A percentile compares a stretch with the other conserved stretches of the same genome.
Conservation (phyloP, 2,329 filamentous ascomycete genomes). For the Phoma sp. region DNA sequence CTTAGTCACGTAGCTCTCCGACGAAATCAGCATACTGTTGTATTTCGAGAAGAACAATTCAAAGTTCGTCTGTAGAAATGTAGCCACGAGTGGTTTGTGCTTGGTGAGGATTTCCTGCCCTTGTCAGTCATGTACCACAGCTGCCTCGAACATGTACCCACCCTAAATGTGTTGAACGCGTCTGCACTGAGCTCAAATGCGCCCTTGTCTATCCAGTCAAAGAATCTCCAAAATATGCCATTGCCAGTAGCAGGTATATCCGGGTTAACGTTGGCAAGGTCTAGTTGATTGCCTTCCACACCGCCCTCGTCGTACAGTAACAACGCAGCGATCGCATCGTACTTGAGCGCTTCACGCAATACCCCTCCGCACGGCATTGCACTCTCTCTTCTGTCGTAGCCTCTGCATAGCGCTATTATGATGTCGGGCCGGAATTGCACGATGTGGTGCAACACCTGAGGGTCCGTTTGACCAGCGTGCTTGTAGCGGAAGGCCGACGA, state of each 20-base stretch:
- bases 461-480: slow-evolving; percentile 73
- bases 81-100: slow-evolving; percentile 88
- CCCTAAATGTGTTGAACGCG: slow-evolving; percentile 95
- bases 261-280: slow-evolving; percentile 77
- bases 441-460: slow-evolving; percentile 86
- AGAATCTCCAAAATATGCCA: slow-evolving; percentile 96
- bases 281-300: slow-evolving; percentile 74
- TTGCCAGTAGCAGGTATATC: slow-evolving; percentile 76
- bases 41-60: slow-evolving; percentile 91
- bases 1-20: slow-evolving; percentile 96
- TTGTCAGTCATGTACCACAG: slow-evolving; percentile 20
- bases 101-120: slow-evolving; percentile 88
- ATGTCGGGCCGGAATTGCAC: slow-evolving; percentile 86
- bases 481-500: slow-evolving; percentile 93
- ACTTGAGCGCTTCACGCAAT: slow-evolving; percentile 86
- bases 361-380: slow-evolving; percentile 91
- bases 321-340: slow-evolving; percentile 86
- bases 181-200: slow-evolving; percentile 97
- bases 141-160: slow-evolving; percentile 49
- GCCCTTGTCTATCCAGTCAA: slow-evolving; percentile 95
- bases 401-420: slow-evolving; percentile 84
- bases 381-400: slow-evolving; percentile 89
- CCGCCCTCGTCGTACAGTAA: slow-evolving; percentile 91
- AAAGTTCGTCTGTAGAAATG: slow-evolving; percentile 88
- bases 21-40: slow-evolving; percentile 86